A percentile compares a stretch with the other conserved stretches of the same genome.
phyloP scores from a whole-genome alignment of 2,329 filamentous ascomycete genomes.

The Colletotrichum lentis region DNA sequence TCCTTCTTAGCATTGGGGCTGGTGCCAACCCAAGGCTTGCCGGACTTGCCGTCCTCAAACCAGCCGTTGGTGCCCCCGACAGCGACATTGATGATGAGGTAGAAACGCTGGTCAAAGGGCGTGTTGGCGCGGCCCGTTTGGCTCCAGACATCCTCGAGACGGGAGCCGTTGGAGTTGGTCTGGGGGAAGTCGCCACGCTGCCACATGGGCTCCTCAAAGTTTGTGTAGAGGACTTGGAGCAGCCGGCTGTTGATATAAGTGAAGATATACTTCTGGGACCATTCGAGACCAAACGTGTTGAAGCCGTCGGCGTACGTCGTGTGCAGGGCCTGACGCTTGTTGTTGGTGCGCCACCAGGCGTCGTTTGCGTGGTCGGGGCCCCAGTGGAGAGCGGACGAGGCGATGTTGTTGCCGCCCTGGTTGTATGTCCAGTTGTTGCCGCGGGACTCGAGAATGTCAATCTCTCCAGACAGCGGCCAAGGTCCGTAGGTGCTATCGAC shows the following conservation, averaged over 20 bases:
- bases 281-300: slow-evolving; percentile 84
- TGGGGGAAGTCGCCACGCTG: slow-evolving; percentile 72
- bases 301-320: slow-evolving; percentile 74
- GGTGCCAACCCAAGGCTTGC: slow-evolving; percentile 82
- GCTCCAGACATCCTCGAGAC: slow-evolving; percentile 70
- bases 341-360: slow-evolving; percentile 84
- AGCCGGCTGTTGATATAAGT: slow-evolving; percentile 84
- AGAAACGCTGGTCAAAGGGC: slow-evolving; percentile 80
- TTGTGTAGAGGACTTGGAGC: slow-evolving; percentile 81
- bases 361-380: slow-evolving; percentile 77
- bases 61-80: slow-evolving; percentile 84
- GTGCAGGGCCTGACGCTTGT: slow-evolving; percentile 77
- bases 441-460: slow-evolving; percentile 82
- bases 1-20: slow-evolving; percentile 73
- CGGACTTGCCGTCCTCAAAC: slow-evolving; percentile 76
- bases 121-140: slow-evolving; percentile 67
- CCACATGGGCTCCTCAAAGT: slow-evolving; percentile 75
- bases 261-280: slow-evolving; percentile 88
- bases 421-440: slow-evolving; percentile 82
- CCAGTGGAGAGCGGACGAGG: slow-evolving; percentile 83
- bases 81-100: slow-evolving; percentile 77
- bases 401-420: slow-evolving; percentile 82
- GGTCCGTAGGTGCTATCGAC: slow-evolving; percentile 74
- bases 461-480: slow-evolving; percentile 84
- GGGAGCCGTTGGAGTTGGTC: slow-evolving; percentile 70